Evolutionary conservation across 495 filamentous ascomycete genomes (phyloP), one percentile per base, ranked within the genome.

Genomic region (Penicillium flavigenum): DNA sequence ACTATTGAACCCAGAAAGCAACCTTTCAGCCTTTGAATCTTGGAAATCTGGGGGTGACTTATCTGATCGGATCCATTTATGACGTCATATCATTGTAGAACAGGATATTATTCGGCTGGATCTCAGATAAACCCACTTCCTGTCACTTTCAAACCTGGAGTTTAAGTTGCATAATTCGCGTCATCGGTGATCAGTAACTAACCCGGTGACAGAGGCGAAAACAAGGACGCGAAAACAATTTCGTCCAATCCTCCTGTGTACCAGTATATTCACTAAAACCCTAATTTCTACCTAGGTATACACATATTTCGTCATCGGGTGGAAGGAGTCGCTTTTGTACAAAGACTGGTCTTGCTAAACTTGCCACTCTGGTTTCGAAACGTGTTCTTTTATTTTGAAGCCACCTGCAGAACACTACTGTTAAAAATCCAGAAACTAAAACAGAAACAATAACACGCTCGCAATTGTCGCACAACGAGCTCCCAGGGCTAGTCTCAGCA

Each of bases 121-220:
- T 24, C 22, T 26, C 5, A 26, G 24, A 0, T 26, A 26, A 26
- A 26, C 24, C 24, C 24, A 26, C 24, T 24, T 20, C 20, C 20
- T 5, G 24, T 26, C 24, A 26, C 24, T 29, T 29, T 2, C 27
- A 29, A 9, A 29, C 27, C 27, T 29, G 27, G 7, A 10, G 27
- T 29, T 10, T 10, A 10, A 36, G 0, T 6, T 6, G 34, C 19
- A n/a, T 47, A 31, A 27, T 1, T n/a, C 27, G 31, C 45, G 45
- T 47, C 45, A 47, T 31, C 45, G 17, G 22, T n/a, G 45, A 31
- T 47, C 45, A 47, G 7, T n/a, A 24, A 24, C 9, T 31, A 47
- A 47, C 2, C 26, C 6, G n/a, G 45, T 11, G 14, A 47, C 26
- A 47, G 45, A 47, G n/a, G 26, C 27, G 9, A 46, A 45, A 46